A percentile compares a stretch with the other conserved stretches of the same genome.
Evolutionary conservation across 2,329 filamentous ascomycete genomes (phyloP).

Genomic region (Corinectria fuckeliana): DNA sequence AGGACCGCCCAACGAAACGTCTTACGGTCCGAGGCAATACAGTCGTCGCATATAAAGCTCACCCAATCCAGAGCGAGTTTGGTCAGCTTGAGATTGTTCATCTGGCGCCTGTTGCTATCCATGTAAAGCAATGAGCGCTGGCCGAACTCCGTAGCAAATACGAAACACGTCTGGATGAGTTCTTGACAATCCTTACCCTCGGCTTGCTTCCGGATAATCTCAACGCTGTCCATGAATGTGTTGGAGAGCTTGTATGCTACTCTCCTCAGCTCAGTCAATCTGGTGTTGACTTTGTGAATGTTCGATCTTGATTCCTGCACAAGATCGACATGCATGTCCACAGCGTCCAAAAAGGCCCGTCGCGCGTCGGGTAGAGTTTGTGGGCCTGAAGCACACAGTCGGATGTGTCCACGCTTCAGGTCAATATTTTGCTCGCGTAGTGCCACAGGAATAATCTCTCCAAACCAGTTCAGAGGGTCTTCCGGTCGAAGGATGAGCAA

Average conservation of each 20-base stretch:
- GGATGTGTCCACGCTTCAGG: constrained; percentile 83
- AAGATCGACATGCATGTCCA: constrained; percentile 85
- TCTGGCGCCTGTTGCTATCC: constrained; percentile 91
- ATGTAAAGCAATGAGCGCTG: constrained; percentile 94
- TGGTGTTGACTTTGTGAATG: constrained; percentile 86
- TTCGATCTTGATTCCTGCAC: constrained; percentile 93
- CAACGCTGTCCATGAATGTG: constrained; percentile 98
- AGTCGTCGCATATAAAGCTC: constrained; percentile 97
- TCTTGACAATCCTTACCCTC: constrained; percentile 88
- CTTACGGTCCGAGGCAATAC: constrained; percentile 89
- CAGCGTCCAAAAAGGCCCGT: constrained; percentile 75
- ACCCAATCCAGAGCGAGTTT: constrained; percentile 96
- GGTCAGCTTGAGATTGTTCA: constrained; percentile 96
- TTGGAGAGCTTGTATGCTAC: constrained; percentile 97
- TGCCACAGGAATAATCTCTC: constrained; percentile 72
- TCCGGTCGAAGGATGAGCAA: constrained; percentile 86
- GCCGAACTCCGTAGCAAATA: constrained; percentile 98
- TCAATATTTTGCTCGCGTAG: constrained; percentile 82
- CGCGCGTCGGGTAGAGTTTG: constrained; percentile 82
- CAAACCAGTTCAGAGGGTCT: constrained; percentile 79
- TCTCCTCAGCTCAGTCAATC: constrained; percentile 92
- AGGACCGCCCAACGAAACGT: constrained; percentile 98
- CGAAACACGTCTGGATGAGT: constrained; percentile 95
- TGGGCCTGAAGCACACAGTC: constrained; percentile 88
- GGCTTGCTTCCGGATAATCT: constrained; percentile 87